Conservation (phyloP, 495 filamentous ascomycete genomes). For the Podospora australis region DNA sequence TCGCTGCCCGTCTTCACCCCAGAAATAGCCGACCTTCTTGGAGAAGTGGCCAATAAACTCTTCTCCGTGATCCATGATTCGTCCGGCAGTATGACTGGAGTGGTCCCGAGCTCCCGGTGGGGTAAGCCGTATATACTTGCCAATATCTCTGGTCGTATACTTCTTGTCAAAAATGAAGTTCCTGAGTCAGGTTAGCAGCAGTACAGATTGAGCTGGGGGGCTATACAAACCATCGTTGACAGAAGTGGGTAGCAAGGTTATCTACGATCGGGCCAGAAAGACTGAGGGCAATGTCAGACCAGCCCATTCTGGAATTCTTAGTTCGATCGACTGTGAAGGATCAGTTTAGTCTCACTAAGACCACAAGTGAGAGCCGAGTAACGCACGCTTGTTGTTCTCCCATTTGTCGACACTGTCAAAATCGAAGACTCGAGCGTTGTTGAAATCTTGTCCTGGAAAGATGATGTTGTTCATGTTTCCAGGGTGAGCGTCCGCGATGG, state of each 20-base stretch:
- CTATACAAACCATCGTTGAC: constrained; percentile 61
- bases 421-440: constrained; percentile 82
- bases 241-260: constrained; percentile 73
- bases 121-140: constrained; percentile 53
- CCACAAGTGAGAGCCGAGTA: not conserved
- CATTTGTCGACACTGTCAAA: constrained; percentile 80
- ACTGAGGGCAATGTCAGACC: constrained; percentile 83
- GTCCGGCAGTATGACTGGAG: not conserved
- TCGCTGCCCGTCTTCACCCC: not conserved
- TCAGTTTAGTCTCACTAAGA: constrained; percentile 12
- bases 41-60: constrained; percentile 38
- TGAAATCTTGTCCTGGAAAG: constrained; percentile 92
- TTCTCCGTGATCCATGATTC: constrained; percentile 18
- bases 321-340: constrained; percentile 57
- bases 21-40: constrained; percentile 18
- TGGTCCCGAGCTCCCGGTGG: constrained; percentile 11
- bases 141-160: constrained; percentile 60
- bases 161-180: constrained; percentile 87
- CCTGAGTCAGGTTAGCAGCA: constrained; percentile 23
- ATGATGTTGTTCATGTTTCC: constrained; percentile 64
- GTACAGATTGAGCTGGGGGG: too few species aligned
- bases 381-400: constrained; percentile 69
- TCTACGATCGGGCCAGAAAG: constrained; percentile 72
- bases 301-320: constrained; percentile 81
- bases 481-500: constrained; percentile 81